Evolutionary conservation across 2,329 filamentous ascomycete species (phyloP), one percentile per base, ranked within the genome.

Genomic region (Pseudogymnoascus sp.): DNA sequence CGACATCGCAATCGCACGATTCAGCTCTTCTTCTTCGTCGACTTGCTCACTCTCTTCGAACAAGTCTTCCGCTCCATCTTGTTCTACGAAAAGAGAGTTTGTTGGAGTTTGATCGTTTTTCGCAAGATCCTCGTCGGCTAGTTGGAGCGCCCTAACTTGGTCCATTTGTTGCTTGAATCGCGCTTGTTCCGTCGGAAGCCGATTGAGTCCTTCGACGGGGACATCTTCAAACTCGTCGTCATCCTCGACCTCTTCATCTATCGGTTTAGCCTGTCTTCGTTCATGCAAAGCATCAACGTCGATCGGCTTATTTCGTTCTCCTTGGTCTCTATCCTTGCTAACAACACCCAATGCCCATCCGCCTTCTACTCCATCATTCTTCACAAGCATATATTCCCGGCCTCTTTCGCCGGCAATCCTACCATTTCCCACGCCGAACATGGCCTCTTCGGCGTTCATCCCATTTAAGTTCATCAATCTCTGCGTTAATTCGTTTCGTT

Each of bases 301-400:
- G 66, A 99, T 98, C 0, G 95, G 93, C 73, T 92, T 96, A 67
- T 93, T 88, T 28, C 86, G 85, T 67, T 90, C 84, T 2, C 91
- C 92, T 48, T 88, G 83, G 61, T 95, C 85, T 68, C 90, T 96
- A 65, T 91, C 89, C 66, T 87, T 91, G 67, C 89, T 92, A 21
- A 99, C 93, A 25, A 99, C 95, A 62, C 95, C 95, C 5, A 99
- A 79, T 0, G 93, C 93, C 92, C 93, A 99, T 4, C 95, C 95
- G 54, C 95, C 95, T 74, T 98, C 93, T 1, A 92, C 92, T 0
- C 92, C 91, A 51, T 96, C 92, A 70, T 98, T 98, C 77, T 95
- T 96, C 41, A 99, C 93, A 3, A 99, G 79, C 11, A 99, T 93
- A 72, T 99, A 99, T 75, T 99, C 95, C 71, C 91, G 88, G 13